A percentile compares a stretch with the other conserved stretches of the same genome.
These are phyloP conservation scores for Rhizopogon vinicolor DNA, from an alignment of 768 basidiomycete species.

Conservation along the genomic window DNA sequence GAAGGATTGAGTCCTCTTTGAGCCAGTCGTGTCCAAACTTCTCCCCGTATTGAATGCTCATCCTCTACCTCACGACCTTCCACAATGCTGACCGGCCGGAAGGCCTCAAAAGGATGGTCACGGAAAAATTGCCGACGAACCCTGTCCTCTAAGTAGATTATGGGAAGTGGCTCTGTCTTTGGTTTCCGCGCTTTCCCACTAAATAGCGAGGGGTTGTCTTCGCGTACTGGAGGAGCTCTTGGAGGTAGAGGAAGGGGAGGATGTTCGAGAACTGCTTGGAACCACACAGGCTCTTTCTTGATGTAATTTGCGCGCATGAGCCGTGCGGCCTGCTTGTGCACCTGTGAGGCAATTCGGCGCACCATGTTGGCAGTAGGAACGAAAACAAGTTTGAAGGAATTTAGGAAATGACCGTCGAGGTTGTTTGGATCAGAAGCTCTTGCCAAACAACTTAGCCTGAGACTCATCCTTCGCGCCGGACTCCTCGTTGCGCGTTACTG, in stretches of 20 bases:
- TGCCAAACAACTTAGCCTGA: background rate
- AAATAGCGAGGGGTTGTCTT: conserved; percentile 33
- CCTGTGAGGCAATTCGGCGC: conserved; percentile 78
- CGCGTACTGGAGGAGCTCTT: conserved; percentile 57
- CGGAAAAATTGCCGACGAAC: conserved; percentile 88
- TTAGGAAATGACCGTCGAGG: background rate
- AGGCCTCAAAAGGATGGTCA: conserved; percentile 96
- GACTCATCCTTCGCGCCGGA: background rate
- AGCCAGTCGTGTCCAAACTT: conserved; percentile 70
- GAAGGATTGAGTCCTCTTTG: conserved; percentile 82
- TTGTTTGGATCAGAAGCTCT: conserved; percentile 1
- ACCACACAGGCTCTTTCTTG: conserved; percentile 74
- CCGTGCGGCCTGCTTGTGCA: conserved; percentile 83
- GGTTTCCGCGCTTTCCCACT: conserved; percentile 27
- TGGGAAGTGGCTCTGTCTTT: conserved; percentile 46
- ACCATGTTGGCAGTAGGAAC: conserved; percentile 45
- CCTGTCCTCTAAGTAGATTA: conserved; percentile 81
- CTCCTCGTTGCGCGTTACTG: background rate
- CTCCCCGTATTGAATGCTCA: conserved; percentile 52
- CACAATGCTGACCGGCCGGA: conserved; percentile 71
- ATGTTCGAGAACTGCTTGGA: conserved; percentile 75
- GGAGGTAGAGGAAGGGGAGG: conserved; percentile 88
- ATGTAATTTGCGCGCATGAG: conserved; percentile 65
- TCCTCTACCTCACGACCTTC: conserved; percentile 60
- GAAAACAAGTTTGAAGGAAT: background rate